Base-by-base conservation (phyloP, 2,329 filamentous ascomycete genomes). In the Colletotrichum musicola region DNA sequence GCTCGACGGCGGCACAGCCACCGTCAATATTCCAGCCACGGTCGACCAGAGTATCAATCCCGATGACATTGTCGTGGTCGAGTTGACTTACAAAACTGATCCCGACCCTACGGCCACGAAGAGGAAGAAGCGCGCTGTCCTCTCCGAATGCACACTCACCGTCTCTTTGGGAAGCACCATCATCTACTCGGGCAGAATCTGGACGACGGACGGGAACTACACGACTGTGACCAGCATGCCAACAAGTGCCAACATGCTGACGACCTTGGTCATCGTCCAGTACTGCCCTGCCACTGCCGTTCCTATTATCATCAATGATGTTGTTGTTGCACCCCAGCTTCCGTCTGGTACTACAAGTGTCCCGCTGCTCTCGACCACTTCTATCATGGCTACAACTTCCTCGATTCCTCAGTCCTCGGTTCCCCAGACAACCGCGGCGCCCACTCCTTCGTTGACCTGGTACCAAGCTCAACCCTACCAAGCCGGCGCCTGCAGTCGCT, bases 201-300 rank as follows among this genome's bases (percentile, higher is more conserved):
- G 58, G 57, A 62, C 63, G 16, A 62, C 63, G 10, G 63, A 62
- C 27, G 63, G 63, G 5, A 66, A 44, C 63, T 62, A 55, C 16
- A 66, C 63, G 12, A 62, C 58, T 4, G 64, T 67, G 27, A 62
- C 56, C 6, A 67, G 57, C 30, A 44, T 67, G 51, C 64, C 64
- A 16, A 62, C 62, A 0, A 40, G 38, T 20, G 38, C 62, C 38
- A 30, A 40, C 30, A 14, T 9, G 9, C 12, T 54, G 40, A 47
- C 62, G 14, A 53, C 47, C 5, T 38, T 65, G 38, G n/a, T 47
- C 4, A 61, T 65, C 22, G 62, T 65, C 5, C 55, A 65, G 40
- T 65, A 54, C 50, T 65, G 62, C 27, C 56, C 62, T 25, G 38
- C 25, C 18, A 49, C 47, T 25, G 22, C 62, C n/a, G 46, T 54